These are phyloP conservation scores for Fusarium sp. DNA, from an alignment of 2,329 filamentous ascomycete species.

Conservation along the genomic window DNA sequence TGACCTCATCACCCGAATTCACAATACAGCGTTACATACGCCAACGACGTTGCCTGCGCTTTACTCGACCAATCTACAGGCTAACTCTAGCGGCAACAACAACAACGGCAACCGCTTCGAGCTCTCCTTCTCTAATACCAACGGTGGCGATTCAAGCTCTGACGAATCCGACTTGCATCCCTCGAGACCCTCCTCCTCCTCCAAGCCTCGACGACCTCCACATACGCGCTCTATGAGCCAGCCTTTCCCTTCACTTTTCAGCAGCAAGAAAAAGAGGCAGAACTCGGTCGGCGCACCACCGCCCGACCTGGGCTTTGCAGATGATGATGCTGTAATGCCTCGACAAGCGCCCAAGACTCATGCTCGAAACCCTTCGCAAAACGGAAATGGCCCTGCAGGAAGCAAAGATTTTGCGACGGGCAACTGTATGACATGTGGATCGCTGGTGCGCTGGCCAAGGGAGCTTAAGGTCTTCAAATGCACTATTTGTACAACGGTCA, in stretches of 20 bases:
- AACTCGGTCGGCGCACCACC: constrained; percentile 53
- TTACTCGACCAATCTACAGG: constrained; percentile 25
- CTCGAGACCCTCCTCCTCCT: constrained; percentile 39
- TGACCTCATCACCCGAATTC: constrained; percentile 55
- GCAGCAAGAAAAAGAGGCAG: constrained; percentile 67
- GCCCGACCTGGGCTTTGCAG: constrained; percentile 49
- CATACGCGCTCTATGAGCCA: constrained; percentile 77
- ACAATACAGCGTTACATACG: constrained; percentile 53
- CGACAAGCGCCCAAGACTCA: constrained; percentile 48
- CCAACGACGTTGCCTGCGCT: constrained; percentile 47
- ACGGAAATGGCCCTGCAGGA: constrained; percentile 51
- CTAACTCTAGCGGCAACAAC: constrained; percentile 33
- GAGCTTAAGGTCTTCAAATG: constrained; percentile 82
- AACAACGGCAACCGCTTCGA: constrained; percentile 43
- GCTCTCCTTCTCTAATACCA: constrained; percentile 48
- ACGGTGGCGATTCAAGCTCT: constrained; percentile 58
- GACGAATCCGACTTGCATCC: constrained; percentile 58
- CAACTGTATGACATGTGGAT: constrained; percentile 88
- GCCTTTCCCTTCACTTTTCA: constrained; percentile 80
- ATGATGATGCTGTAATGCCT: constrained; percentile 49
- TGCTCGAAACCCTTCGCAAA: constrained; percentile 38
- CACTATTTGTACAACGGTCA: constrained; percentile 85
- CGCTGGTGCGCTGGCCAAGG: constrained; percentile 81
- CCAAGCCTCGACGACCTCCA: constrained; percentile 40
- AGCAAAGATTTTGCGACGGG: constrained; percentile 74